Conservation (phyloP, 1,284 basidiomycete genomes). For the Meira miltonrushii region DNA sequence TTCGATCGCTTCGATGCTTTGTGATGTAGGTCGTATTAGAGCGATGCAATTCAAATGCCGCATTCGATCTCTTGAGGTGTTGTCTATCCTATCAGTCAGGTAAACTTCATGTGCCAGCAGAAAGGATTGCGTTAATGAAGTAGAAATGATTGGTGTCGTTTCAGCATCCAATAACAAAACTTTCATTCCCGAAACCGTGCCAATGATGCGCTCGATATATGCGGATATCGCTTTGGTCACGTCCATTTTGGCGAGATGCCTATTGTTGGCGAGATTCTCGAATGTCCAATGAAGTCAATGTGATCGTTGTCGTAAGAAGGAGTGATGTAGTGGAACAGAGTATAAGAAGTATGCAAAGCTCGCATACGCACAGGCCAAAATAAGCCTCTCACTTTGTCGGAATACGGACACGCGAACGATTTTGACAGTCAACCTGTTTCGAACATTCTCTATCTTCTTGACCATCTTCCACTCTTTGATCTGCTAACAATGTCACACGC, state of each 20-base stretch:
- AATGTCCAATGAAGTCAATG: neutral
- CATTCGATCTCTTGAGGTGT: conserved; percentile 61
- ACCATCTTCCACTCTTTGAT: neutral
- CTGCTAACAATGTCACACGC: too few species aligned
- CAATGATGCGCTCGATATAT: conserved; percentile 85
- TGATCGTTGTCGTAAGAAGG: neutral
- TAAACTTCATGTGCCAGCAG: conserved; percentile 95
- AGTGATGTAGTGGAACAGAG: neutral
- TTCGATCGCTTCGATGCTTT: conserved; percentile 75
- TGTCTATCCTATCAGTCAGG: conserved; percentile 93
- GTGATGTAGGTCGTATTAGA: conserved; percentile 75
- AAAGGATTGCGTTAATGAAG: conserved; percentile 88
- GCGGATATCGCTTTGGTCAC: conserved; percentile 89
- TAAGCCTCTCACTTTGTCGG: neutral
- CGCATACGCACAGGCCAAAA: neutral
- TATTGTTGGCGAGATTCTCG: neutral
- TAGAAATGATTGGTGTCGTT: conserved; percentile 93
- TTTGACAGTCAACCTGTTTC: neutral
- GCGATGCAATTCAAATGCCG: conserved; percentile 95
- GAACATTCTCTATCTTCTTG: neutral
- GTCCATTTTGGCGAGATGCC: conserved; percentile 64
- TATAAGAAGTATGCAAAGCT: neutral
- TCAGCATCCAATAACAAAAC: conserved; percentile 92
- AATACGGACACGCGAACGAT: neutral
- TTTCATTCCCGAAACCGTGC: conserved; percentile 84